A percentile compares a stretch with the other conserved stretches of the same genome.
Conservation (phyloP, 2,329 filamentous ascomycete genomes). For the Mycocentrospora acerina region DNA sequence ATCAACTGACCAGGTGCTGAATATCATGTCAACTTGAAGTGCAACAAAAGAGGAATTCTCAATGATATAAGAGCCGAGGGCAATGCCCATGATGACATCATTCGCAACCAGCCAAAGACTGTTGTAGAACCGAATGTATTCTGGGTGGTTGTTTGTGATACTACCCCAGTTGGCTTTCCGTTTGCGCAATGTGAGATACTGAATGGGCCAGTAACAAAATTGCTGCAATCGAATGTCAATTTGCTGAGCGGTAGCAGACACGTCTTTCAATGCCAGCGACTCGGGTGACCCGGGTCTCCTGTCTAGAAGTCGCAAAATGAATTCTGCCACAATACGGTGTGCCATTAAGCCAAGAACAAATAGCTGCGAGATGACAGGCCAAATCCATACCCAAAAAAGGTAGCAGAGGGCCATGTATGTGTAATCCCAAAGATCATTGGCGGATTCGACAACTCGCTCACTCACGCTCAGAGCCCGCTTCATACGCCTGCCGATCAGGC, state of each 20-base stretch:
- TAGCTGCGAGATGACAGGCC: conserved; percentile 68
- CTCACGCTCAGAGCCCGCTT: conserved; percentile 89
- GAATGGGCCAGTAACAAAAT: conserved; percentile 98
- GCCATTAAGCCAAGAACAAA: conserved; percentile 79
- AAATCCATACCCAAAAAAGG: conserved; percentile 71
- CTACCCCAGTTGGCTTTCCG: conserved; percentile 93
- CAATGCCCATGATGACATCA: conserved; percentile 97
- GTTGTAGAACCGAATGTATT: conserved; percentile 99
- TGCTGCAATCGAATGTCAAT: conserved; percentile 96
- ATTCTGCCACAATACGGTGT: conserved; percentile 79
- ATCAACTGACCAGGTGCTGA: conserved; percentile 82
- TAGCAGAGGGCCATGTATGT: conserved; percentile 69
- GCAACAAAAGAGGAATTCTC: conserved; percentile 89
- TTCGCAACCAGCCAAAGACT: conserved; percentile 98
- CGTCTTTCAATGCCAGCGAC: conserved; percentile 85
- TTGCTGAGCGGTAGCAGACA: conserved; percentile 95
- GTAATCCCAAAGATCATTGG: conserved; percentile 79
- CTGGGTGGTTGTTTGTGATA: conserved; percentile 89
- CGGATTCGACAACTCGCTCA: conserved; percentile 91
- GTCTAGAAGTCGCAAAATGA: conserved; percentile 76
- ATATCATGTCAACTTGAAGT: conserved; percentile 71
- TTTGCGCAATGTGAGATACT: conserved; percentile 88
- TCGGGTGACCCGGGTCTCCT: conserved; percentile 74
- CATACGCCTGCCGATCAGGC: conserved; percentile 76
- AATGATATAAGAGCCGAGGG: conserved; percentile 92